Conservation (phyloP, 148 eudicot species). For the Vaccinium corymbosum region DNA sequence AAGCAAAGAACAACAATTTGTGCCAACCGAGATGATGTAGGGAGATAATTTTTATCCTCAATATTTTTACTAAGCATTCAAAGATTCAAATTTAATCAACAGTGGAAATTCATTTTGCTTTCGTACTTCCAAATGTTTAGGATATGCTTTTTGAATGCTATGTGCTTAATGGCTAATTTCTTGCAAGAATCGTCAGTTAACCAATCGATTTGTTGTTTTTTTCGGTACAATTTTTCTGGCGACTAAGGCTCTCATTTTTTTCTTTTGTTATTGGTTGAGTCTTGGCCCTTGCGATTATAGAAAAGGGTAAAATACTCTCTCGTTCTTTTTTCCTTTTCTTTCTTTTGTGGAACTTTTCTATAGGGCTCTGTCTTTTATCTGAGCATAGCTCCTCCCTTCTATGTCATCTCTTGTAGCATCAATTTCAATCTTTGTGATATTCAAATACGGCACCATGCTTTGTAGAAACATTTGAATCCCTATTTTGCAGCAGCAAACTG, state of each 20-base stretch:
- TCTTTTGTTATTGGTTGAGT: neutral
- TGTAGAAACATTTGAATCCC: neutral
- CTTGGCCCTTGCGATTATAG: neutral
- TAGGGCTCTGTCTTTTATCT: neutral
- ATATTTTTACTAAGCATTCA: neutral
- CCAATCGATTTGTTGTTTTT: neutral
- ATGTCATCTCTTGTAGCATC: neutral
- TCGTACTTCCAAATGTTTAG: neutral
- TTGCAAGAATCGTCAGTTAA: neutral
- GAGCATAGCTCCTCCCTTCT: neutral
- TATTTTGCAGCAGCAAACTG: neutral
- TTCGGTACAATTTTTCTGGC: neutral
- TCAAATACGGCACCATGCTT: neutral
- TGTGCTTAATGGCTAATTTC: neutral
- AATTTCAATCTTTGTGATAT: neutral
- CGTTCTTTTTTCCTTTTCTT: neutral
- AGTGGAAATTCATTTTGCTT: neutral
- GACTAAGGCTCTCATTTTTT: neutral
- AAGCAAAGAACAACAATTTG: constrained; percentile 20
- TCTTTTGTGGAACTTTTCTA: neutral
- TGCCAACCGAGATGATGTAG: constrained; percentile 47
- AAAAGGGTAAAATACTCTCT: neutral
- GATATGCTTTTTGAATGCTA: neutral
- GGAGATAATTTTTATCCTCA: constrained; percentile 1
- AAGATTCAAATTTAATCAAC: neutral